Conservation (phyloP, 306 rosid species). For the Acacia acuminata region DNA sequence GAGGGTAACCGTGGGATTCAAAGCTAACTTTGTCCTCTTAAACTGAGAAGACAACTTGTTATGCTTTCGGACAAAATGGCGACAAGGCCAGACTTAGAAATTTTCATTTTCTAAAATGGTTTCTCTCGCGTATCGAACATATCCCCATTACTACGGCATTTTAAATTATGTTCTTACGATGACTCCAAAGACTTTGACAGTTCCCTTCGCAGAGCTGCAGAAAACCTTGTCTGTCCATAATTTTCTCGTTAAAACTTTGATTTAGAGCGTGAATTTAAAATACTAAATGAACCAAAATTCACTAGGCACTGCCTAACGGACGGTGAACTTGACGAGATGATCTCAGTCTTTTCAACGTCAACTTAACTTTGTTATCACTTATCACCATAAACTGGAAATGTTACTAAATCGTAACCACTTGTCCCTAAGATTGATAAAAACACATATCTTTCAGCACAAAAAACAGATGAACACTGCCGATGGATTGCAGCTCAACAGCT, state of each 20-base stretch:
- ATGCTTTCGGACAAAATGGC: slow-evolving; percentile 28
- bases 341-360: slow-evolving; percentile 3
- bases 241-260: not conserved
- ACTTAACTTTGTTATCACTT: slow-evolving; percentile 19
- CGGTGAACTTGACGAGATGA: not conserved
- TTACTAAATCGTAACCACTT: slow-evolving; percentile 27
- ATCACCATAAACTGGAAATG: slow-evolving; percentile 23
- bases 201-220: not conserved
- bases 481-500: slow-evolving; percentile 32
- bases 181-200: slow-evolving; percentile 11
- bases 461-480: slow-evolving; percentile 22
- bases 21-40: slow-evolving; percentile 25
- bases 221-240: not conserved
- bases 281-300: not conserved
- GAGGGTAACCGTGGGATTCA: slow-evolving; percentile 30
- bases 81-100: slow-evolving; percentile 20
- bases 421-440: slow-evolving; percentile 21
- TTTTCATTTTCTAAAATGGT: slow-evolving; percentile 13
- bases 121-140: slow-evolving; percentile 8
- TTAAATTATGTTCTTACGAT: not conserved
- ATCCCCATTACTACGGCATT: not conserved
- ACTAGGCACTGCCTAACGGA: not conserved
- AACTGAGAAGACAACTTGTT: not conserved
- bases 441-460: slow-evolving; percentile 21
- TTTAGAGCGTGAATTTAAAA: not conserved